These are phyloP conservation scores for Candida ascalaphidarum DNA, from an alignment of 805 yeast species.

Conservation along the genomic window DNA sequence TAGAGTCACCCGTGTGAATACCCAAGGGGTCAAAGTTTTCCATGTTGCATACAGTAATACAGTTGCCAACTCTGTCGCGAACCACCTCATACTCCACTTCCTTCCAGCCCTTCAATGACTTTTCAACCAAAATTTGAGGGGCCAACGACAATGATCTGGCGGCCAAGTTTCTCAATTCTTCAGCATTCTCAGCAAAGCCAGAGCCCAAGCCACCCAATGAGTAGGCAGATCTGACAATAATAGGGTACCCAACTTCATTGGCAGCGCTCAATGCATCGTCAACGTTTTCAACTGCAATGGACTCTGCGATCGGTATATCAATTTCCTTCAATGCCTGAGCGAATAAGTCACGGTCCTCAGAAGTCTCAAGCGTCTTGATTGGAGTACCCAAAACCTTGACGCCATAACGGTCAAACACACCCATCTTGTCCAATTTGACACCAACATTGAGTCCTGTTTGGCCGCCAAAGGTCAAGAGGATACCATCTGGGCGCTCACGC, in stretches of 20 bases:
- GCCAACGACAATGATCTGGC: constrained; percentile 84
- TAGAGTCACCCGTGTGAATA: constrained; percentile 97
- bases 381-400: constrained; percentile 98
- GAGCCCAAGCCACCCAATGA: constrained; percentile 98
- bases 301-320: constrained; percentile 92
- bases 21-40: constrained; percentile 98
- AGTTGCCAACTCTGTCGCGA: constrained; percentile 91
- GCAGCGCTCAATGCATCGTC: constrained; percentile 95
- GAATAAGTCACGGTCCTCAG: constrained; percentile 95
- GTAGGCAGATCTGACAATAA: constrained; percentile 94
- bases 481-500: constrained; percentile 95
- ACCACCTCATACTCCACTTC: constrained; percentile 98
- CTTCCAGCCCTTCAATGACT: constrained; percentile 97
- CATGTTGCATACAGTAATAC: constrained; percentile 99
- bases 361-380: constrained; percentile 87
- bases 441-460: constrained; percentile 97
- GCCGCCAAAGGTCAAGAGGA: constrained; percentile 94
- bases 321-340: constrained; percentile 94
- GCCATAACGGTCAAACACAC: constrained; percentile 81
- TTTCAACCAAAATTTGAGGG: constrained; percentile 94
- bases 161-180: constrained; percentile 79
- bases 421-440: constrained; percentile 90
- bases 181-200: constrained; percentile 82
- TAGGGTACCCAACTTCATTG: constrained; percentile 80
- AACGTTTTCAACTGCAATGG: constrained; percentile 88